Percentiles rank a stretch among this genome's conserved stretches.
These are phyloP conservation scores for Calocera viscosa DNA, from an alignment of 768 basidiomycete species.

Conservation along the genomic window DNA sequence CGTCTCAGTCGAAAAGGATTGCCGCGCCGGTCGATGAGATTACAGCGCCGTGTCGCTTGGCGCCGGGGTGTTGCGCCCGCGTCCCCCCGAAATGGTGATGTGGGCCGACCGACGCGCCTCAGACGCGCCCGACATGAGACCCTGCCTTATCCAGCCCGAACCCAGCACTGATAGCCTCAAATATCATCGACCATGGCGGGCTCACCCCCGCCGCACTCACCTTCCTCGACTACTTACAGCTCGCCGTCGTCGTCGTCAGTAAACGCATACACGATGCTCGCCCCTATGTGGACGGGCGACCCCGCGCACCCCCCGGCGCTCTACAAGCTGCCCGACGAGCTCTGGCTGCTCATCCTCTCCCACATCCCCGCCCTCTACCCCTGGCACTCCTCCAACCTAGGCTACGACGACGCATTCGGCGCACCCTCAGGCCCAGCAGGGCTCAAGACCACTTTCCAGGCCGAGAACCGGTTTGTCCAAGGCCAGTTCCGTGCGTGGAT, in stretches of 20 bases:
- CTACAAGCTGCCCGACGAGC: not conserved
- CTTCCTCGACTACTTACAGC: too few relatives aligned
- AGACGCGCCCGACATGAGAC: too few relatives aligned
- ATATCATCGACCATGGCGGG: too few relatives aligned
- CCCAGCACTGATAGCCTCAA: too few relatives aligned
- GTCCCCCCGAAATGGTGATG: too few relatives aligned
- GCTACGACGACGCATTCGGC: not conserved
- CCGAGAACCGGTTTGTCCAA: not conserved
- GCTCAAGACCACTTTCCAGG: not conserved
- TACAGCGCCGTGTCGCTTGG: too few relatives aligned
- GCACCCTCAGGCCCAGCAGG: not conserved
- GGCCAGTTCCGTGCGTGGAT: not conserved
- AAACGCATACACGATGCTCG: not conserved
- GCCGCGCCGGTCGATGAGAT: too few relatives aligned
- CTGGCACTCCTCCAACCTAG: not conserved
- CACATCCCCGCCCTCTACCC: not conserved
- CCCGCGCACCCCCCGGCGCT: not conserved
- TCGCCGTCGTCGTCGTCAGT: not conserved
- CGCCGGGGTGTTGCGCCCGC: too few relatives aligned
- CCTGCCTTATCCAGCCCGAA: too few relatives aligned
- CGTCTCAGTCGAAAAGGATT: too few relatives aligned
- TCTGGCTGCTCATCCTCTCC: not conserved
- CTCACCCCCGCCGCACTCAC: too few relatives aligned
- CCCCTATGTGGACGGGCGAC: not conserved
- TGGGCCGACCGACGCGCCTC: too few relatives aligned